Base-by-base conservation (phyloP, 2,329 filamentous ascomycete genomes). In the Fusarium sp. region DNA sequence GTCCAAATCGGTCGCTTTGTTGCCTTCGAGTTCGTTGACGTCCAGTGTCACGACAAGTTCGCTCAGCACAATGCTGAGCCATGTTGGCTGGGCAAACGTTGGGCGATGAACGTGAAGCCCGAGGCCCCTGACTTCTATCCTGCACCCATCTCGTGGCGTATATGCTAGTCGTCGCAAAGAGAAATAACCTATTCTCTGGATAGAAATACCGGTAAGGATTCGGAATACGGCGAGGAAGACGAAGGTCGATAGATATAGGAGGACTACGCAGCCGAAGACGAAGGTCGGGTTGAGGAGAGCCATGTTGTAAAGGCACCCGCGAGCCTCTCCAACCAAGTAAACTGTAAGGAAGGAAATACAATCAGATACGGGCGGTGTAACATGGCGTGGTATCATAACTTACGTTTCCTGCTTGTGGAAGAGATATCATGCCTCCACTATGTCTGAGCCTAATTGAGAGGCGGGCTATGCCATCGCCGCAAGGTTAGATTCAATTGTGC, bases 31-130 rank as follows among this genome's bases (percentile, higher is more conserved):
- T 47, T 88, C 86, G 62, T 87, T 86, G 45, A 94, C 83, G 76
- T 99, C 93, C 43, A 98, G 78, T 0, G 93, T 96, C 50, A 99
- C 85, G 49, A 90, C 92, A 49, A 97, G 83, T 76, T 97, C 96
- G 74, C 89, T 92, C 62, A 99, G 81, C 10, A 96, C 92, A 50
- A 99, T 85, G 77, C 94, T 98, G 73, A 97, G 83, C 94, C 95
- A 98, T 66, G 96, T 98, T 44, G 96, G 96, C 78, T 98, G 94
- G 46, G 95, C 93, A 80, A 99, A 98, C 7, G 96, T 98, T 14
- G 96, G 96, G 6, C 94, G 90, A 80, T 99, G 96, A 67, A 98
- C 80, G 58, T 92, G 91, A 73, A 99, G 84, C 44, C 96, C 94
- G 52, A 99, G 84, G 50, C 94, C 93, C 50, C 96, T 90, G 57